Evolutionary conservation across 805 yeast genomes (phyloP).

Genomic region (Kodamaea restingae): DNA sequence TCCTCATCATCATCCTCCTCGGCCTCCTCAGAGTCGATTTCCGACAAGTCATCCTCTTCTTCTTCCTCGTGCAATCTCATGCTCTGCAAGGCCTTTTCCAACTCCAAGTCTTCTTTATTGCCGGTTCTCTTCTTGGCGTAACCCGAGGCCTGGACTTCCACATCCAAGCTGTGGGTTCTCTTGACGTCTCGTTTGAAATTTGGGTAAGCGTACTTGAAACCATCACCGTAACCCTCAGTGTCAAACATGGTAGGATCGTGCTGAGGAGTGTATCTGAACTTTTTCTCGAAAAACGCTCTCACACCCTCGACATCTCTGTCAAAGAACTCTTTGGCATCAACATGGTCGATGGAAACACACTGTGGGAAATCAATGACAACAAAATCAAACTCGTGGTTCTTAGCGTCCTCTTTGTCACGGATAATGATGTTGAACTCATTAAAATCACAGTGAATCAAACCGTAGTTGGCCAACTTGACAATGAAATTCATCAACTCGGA

Average conservation of each 20-base stretch:
- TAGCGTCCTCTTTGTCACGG: constrained; percentile 52
- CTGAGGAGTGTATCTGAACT: constrained; percentile 68
- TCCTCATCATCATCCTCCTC: constrained; percentile 29
- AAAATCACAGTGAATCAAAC: constrained; percentile 95
- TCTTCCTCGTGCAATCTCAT: constrained; percentile 50
- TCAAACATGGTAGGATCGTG: constrained; percentile 70
- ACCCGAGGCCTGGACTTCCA: constrained; percentile 91
- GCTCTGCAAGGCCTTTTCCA: constrained; percentile 70
- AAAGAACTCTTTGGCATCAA: constrained; percentile 83
- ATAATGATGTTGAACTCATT: constrained; percentile 95
- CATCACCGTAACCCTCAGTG: constrained; percentile 77
- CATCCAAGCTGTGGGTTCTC: constrained; percentile 68
- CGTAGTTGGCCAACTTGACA: constrained; percentile 78
- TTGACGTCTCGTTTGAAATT: constrained; percentile 70
- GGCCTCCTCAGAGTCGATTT: constrained; percentile 14
- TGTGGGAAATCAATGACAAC: constrained; percentile 98
- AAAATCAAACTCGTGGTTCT: constrained; percentile 57
- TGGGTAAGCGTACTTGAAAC: constrained; percentile 74
- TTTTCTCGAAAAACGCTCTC: constrained; percentile 72
- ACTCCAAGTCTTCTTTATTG: constrained; percentile 48
- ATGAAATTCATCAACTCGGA: constrained; percentile 83
- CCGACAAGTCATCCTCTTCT: constrained; percentile 17
- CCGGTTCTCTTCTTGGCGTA: constrained; percentile 43
- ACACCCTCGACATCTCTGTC: constrained; percentile 92
- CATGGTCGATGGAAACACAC: constrained; percentile 89